Percentiles rank a stretch among this genome's conserved stretches.
phyloP scores from a whole-genome alignment of 768 basidiomycete species.

The Tylopilus rubrobrunneus region DNA sequence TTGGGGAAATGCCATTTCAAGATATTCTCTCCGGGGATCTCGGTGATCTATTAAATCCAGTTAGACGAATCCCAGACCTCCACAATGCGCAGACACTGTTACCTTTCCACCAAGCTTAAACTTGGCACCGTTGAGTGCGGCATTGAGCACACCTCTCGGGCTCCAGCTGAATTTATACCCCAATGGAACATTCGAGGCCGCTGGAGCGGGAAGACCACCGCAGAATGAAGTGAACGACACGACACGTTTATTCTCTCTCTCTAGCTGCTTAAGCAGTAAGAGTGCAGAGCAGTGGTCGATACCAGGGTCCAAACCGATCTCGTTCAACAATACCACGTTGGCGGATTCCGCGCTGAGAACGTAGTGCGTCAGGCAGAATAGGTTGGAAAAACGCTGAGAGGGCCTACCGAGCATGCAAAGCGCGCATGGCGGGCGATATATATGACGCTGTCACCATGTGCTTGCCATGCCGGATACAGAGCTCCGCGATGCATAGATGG shows the following conservation, averaged over 20 bases:
- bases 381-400: background rate
- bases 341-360: conserved; percentile 52
- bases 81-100: conserved; percentile 29
- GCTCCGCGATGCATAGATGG: conserved; percentile 66
- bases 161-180: conserved; percentile 96
- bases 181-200: conserved; percentile 53
- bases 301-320: conserved; percentile 88
- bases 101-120: conserved; percentile 62
- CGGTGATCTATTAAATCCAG: conserved; percentile 28
- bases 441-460: conserved; percentile 93
- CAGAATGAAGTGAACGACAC: conserved; percentile 86
- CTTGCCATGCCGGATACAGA: conserved; percentile 64
- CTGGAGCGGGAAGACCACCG: conserved; percentile 85
- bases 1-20: conserved; percentile 56
- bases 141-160: conserved; percentile 79
- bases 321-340: conserved; percentile 76
- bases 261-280: conserved; percentile 54
- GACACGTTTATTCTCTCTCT: conserved; percentile 49
- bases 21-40: conserved; percentile 51
- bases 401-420: conserved; percentile 55
- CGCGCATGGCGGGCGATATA: conserved; percentile 72
- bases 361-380: background rate
- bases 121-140: conserved; percentile 67
- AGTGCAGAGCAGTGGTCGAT: conserved; percentile 88
- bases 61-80: background rate